Conservation (phyloP, 352 stramenopile genomes). For the Phytophthora pinifolia region DNA sequence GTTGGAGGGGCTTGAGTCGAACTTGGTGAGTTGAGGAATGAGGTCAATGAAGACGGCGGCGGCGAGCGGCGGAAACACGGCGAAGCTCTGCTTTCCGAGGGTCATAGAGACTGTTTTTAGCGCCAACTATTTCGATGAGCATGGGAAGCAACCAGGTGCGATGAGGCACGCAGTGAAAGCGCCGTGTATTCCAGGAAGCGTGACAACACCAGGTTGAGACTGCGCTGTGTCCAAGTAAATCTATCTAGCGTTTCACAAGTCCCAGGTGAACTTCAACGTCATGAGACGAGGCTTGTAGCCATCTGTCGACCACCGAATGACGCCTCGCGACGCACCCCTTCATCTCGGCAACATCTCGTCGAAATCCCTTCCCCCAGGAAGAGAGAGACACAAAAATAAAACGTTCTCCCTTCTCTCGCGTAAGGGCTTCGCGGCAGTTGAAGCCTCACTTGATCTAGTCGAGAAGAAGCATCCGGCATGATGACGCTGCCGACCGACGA, state of each 20-base stretch:
- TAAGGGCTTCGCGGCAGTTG: no score
- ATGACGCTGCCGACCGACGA: conserved; percentile 34
- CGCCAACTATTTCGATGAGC: conserved; percentile 16
- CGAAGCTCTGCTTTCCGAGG: neutral
- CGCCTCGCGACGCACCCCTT: conserved; percentile 13
- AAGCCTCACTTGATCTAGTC: neutral
- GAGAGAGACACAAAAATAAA: conserved; percentile 13
- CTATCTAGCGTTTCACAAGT: no score
- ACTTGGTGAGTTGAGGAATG: conserved; percentile 26
- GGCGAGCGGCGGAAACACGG: neutral
- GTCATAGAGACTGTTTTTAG: no score
- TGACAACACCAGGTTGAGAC: neutral
- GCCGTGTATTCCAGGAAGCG: neutral
- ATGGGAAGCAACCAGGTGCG: conserved; percentile 6
- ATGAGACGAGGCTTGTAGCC: conserved; percentile 24
- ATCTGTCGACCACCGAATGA: conserved; percentile 22
- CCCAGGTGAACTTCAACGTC: conserved; percentile 2
- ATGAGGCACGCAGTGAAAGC: neutral
- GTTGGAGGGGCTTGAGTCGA: conserved; percentile 1
- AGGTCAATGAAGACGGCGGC: neutral
- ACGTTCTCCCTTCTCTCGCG: neutral
- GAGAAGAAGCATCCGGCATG: conserved; percentile 13
- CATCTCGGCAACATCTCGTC: no score
- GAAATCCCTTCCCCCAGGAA: conserved; percentile 4
- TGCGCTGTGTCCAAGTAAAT: no score